Evolutionary conservation across 305 asterid species (phyloP).

Genomic region (Solanum aculeatissimum): DNA sequence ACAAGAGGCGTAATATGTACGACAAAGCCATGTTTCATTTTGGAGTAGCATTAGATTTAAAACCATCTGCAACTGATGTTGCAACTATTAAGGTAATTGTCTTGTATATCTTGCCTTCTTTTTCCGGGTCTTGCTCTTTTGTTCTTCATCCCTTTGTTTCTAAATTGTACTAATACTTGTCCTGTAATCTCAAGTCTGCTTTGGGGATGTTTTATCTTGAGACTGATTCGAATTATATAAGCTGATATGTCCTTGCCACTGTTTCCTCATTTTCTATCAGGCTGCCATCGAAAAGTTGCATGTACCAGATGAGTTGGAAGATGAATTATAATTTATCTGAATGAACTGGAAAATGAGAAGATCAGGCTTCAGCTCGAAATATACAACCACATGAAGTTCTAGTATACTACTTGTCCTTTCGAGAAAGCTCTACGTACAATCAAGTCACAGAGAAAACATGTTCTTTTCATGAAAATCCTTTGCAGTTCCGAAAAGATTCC

Average conservation of each 20-base stretch:
- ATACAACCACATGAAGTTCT: neutral
- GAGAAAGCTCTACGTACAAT: neutral
- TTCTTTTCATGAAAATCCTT: neutral
- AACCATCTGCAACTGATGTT: slow-evolving; percentile 94
- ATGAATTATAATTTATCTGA: slow-evolving; percentile 24
- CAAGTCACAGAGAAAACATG: neutral
- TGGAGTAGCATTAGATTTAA: slow-evolving; percentile 88
- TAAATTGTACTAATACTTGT: neutral
- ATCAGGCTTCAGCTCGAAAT: neutral
- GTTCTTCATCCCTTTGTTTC: neutral
- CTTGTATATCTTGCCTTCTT: neutral
- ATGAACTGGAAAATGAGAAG: neutral
- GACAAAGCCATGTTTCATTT: slow-evolving; percentile 94
- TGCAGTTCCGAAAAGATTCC: neutral
- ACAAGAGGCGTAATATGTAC: slow-evolving; percentile 55
- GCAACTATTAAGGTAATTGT: slow-evolving; percentile 58
- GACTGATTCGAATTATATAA: neutral
- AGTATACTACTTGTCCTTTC: neutral
- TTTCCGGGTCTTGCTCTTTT: neutral
- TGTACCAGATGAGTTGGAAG: slow-evolving; percentile 26
- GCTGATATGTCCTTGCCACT: neutral
- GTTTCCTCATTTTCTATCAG: slow-evolving; percentile 24
- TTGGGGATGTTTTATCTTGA: neutral
- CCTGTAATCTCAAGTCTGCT: neutral
- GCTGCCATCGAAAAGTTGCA: slow-evolving; percentile 10